A percentile compares a stretch with the other conserved stretches of the same genome.
Conservation (phyloP, 139 green algal species). For the Volvox africanus region DNA sequence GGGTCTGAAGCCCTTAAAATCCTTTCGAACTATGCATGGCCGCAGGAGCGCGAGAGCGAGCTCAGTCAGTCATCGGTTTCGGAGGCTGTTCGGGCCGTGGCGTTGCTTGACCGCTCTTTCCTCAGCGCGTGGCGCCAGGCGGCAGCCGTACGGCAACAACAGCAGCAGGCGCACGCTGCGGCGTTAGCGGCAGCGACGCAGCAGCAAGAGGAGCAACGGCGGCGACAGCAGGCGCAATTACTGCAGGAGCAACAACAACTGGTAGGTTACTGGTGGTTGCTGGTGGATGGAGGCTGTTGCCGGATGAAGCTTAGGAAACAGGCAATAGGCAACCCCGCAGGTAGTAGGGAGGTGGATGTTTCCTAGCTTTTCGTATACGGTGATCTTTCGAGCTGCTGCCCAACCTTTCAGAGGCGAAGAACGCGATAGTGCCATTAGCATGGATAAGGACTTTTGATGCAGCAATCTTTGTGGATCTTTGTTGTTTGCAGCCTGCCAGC, state of each 20-base stretch:
- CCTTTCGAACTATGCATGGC: too few species aligned
- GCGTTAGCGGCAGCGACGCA: not conserved
- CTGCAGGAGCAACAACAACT: not conserved
- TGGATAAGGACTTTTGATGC: not conserved
- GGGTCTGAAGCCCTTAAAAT: too few species aligned
- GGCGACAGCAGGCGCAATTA: not conserved
- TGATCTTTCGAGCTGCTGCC: too few species aligned
- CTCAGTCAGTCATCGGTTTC: constrained; percentile 26
- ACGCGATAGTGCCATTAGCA: too few species aligned
- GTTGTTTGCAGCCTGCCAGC: not conserved
- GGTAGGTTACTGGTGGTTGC: too few species aligned
- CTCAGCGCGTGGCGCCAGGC: constrained; percentile 38
- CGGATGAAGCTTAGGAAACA: too few species aligned
- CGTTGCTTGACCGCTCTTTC: constrained; percentile 23
- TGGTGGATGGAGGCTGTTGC: too few species aligned
- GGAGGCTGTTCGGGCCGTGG: constrained; percentile 26
- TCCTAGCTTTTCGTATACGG: not conserved
- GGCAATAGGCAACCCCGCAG: not conserved
- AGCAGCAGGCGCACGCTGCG: not conserved
- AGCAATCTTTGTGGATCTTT: not conserved
- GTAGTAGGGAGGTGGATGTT: not conserved
- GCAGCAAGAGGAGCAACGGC: not conserved
- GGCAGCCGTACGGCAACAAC: not conserved
- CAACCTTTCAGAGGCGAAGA: too few species aligned
- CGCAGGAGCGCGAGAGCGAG: constrained; percentile 33